Evolutionary conservation across 2,329 filamentous ascomycete species (phyloP).

Genomic region (Tolypocladium amazonense): DNA sequence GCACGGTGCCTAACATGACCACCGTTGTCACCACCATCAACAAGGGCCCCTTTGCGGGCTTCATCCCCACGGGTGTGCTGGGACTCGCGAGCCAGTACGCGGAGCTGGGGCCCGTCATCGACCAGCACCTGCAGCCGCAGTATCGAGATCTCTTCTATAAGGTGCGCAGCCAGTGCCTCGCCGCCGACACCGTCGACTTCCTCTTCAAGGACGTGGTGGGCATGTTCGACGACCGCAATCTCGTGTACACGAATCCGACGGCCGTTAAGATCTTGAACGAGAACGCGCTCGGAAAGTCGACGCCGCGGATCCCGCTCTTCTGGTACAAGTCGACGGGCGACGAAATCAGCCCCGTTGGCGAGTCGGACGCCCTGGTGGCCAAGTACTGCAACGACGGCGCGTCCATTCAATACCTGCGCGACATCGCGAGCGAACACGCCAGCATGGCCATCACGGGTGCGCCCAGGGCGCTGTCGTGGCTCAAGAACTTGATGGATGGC

Average conservation of each 20-base stretch:
- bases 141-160: constrained; percentile 16
- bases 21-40: constrained; percentile 9
- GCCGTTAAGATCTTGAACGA: constrained; percentile 15
- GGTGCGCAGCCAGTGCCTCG: constrained; percentile 14
- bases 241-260: constrained; percentile 11
- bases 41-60: constrained; percentile 6
- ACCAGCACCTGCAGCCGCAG: constrained; percentile 9
- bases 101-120: constrained; percentile 4
- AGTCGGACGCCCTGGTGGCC: constrained; percentile 31
- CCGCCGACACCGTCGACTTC: constrained; percentile 15
- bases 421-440: constrained; percentile 29
- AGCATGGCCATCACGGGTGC: constrained; percentile 5
- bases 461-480: constrained; percentile 8
- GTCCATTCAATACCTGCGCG: constrained; percentile 31
- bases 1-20: constrained; percentile 10
- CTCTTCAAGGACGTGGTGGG: constrained; percentile 22
- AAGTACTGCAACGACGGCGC: constrained; percentile 30
- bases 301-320: constrained; percentile 36
- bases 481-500: constrained; percentile 6
- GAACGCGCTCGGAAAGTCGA: constrained; percentile 21
- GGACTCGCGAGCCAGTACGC: constrained; percentile 13
- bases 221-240: constrained; percentile 28
- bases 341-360: constrained; percentile 29
- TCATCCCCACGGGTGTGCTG: constrained; percentile 10
- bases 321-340: constrained; percentile 39